These are phyloP conservation scores for Pythium volutum DNA, from an alignment of 352 stramenopile genomes.

Conservation along the genomic window DNA sequence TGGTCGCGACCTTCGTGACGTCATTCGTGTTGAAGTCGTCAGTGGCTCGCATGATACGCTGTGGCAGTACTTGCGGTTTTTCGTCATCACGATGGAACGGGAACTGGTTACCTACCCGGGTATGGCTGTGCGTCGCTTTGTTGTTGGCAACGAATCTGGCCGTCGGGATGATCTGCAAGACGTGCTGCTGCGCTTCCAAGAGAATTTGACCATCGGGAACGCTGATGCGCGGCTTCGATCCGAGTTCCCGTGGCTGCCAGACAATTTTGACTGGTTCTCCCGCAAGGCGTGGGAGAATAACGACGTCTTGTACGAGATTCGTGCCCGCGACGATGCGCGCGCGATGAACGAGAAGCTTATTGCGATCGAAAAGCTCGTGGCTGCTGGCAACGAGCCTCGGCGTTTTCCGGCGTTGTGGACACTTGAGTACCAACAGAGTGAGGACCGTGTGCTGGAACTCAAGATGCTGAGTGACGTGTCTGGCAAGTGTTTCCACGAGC, in stretches of 20 bases:
- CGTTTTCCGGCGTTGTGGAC: background rate
- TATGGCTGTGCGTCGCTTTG: background rate
- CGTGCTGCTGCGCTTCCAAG: background rate
- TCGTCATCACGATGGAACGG: background rate
- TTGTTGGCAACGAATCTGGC: background rate
- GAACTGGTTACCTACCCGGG: background rate
- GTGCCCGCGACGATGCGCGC: background rate
- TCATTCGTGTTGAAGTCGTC: too few relatives aligned
- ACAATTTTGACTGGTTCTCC: background rate
- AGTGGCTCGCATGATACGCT: background rate
- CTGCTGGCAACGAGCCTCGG: background rate
- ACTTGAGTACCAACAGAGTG: background rate
- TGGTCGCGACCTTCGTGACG: too few relatives aligned
- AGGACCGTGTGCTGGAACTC: background rate
- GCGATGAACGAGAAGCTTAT: background rate
- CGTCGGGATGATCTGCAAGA: background rate
- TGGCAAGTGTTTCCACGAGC: background rate
- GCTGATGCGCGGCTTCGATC: background rate
- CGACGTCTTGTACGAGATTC: background rate
- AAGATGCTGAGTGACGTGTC: conserved; percentile 4
- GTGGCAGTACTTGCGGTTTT: background rate
- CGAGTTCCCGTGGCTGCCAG: background rate
- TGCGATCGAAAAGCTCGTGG: background rate
- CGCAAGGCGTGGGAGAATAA: background rate
- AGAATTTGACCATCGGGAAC: background rate